Evolutionary conservation across 306 rosid species (phyloP), one percentile per base, ranked within the genome.

Genomic region (Casuarina equisetifolia): DNA sequence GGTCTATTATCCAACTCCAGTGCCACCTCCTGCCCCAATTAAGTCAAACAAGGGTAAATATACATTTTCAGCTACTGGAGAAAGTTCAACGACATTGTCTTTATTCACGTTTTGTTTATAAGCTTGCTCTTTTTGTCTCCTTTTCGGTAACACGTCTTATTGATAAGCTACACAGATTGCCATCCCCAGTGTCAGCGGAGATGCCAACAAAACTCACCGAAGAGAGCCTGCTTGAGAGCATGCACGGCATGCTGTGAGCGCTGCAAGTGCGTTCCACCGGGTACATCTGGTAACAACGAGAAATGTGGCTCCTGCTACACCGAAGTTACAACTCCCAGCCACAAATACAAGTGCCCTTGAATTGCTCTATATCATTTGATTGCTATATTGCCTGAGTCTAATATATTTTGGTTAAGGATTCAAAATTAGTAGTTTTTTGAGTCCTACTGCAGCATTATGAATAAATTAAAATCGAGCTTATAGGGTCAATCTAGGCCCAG

Each of bases 231-330:
- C 78, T 11, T 45, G 51, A 90, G 97, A 80, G 98, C 98, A 1
- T 94, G 98, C 80, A 36, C 69, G 64, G 89, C 98, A 4, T 94
- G 98, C 61, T 94, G 98, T 75, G 84, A 80, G 32, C 87, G 98
- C 5, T 94, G 98, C 97, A 88, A 71, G 76, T 94, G 98, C 72
- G 97, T 94, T 1, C 98, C 98, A 0, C 98, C 98, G 9, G 98
- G 98, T 55, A 90, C 98, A 16, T 94, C 39, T 5, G 98, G 98
- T 4, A 94, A 92, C 88, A 69, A 85, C 10, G 95, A 90, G 81
- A 85, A 76, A 16, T 94, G 98, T 71, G 98, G 98, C 80, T 90
- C 85, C 48, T 94, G 98, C 79, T 94, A 92, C 89, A 89, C 97
- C 69, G 89, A 82, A 0, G 89, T 92, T 94, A 35, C 79, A 50